Base-by-base conservation (phyloP, 768 basidiomycete species). In the Baorangia bicolor region DNA sequence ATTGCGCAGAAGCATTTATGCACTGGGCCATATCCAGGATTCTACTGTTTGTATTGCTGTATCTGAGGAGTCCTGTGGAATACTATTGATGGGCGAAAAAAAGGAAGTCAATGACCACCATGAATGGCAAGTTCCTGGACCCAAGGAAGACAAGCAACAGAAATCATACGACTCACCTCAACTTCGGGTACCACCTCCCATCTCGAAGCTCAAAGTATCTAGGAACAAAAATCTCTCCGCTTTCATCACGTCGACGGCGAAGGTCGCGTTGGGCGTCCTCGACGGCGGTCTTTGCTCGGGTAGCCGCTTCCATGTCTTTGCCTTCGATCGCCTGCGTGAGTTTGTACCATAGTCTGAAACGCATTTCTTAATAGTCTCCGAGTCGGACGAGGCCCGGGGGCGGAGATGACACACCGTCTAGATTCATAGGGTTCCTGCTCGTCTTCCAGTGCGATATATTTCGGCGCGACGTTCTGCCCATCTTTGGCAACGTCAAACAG, bases 241-340 rank as follows among this genome's bases (percentile, higher is more conserved):
- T 81, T 64, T 89, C 90, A 55, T 95, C 94, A 57, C 89, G 78
- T 68, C 75, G 74, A 66, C 80, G 83, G 37, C 92, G 84, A 52
- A 81, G 72, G 63, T 97, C 94, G 45, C 97, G 80, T 74, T 98
- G 95, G 25, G 85, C 85, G 60, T 96, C 94, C 75, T 99, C 97
- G 1, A 99, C 91, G 13, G 80, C 79, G 3, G 84, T 83, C 78
- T 99, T 99, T 45, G 93, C 92, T 27, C 82, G 82, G 5, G 94
- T 97, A 23, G 97, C 97, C 12, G 84, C 87, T 63, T 95, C 92
- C 93, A 98, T 96, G 70, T 99, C 94, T 66, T 88, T 92, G 31
- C 77, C 78, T 30, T 79, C 69, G 72, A 99, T 98, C 20, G 96
- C 97, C 18, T 79, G 75, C 25, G 97, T 98, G 40, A 99, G 75